Percentiles rank a stretch among this genome's conserved stretches.
These are phyloP conservation scores for Aegle marmelos DNA, from an alignment of 345 rosid species.

Conservation along the genomic window DNA sequence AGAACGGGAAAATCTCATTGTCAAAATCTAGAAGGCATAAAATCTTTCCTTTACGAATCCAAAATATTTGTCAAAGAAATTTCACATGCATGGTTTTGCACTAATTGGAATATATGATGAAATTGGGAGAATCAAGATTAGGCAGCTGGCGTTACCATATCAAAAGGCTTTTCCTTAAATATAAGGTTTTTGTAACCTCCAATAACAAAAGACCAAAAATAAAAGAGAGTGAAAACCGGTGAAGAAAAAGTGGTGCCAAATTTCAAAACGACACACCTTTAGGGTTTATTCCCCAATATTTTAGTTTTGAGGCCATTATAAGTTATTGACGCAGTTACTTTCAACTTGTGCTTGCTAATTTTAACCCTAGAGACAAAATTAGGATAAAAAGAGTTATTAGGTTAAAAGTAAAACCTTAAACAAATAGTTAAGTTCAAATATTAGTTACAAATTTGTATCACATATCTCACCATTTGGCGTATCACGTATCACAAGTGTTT, in stretches of 20 bases:
- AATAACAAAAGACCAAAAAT: neutral
- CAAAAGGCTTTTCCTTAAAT: neutral
- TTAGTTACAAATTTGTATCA: too few relatives aligned
- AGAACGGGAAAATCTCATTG: neutral
- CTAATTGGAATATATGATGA: neutral
- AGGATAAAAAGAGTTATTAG: too few relatives aligned
- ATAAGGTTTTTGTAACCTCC: neutral
- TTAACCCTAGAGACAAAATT: too few relatives aligned
- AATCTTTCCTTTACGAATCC: neutral
- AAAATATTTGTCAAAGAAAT: neutral
- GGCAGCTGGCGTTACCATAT: neutral
- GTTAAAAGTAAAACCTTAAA: too few relatives aligned
- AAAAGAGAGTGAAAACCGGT: neutral
- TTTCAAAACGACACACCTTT: neutral
- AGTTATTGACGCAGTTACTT: neutral
- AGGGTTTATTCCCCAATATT: neutral
- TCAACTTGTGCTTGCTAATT: too few relatives aligned
- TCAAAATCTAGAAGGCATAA: neutral
- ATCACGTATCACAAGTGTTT: too few relatives aligned
- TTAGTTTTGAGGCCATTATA: neutral
- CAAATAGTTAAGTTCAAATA: too few relatives aligned
- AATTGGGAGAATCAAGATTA: neutral
- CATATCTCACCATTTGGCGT: too few relatives aligned
- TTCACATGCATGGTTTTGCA: neutral
- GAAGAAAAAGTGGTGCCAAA: neutral